Evolutionary conservation across 768 basidiomycete genomes (phyloP).

Genomic region (Fistulinella prunicolor): DNA sequence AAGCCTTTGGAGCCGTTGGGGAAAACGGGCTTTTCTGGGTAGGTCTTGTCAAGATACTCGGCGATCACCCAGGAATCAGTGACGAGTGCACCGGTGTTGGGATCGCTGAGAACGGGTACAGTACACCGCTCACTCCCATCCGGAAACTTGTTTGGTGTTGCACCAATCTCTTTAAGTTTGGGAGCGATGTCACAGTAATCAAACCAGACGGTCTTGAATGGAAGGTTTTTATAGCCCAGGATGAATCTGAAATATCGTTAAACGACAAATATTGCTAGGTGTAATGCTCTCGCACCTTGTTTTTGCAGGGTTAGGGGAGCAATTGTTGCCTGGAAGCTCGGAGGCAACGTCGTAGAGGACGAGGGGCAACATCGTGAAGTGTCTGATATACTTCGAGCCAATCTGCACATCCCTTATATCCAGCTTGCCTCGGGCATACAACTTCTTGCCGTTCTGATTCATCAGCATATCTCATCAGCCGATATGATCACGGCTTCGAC

Average conservation of each 20-base stretch:
- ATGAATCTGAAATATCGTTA: slow-evolving; percentile 23
- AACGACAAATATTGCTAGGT: neutral
- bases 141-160: slow-evolving; percentile 11
- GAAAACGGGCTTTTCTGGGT: slow-evolving; percentile 31
- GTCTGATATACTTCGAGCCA: neutral
- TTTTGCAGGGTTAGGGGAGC: slow-evolving; percentile 39
- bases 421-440: neutral
- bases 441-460: neutral
- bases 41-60: slow-evolving; percentile 35
- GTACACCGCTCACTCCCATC: slow-evolving; percentile 29
- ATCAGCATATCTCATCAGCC: slow-evolving; percentile 7
- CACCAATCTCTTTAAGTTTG: slow-evolving; percentile 26
- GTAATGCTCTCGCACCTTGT: slow-evolving; percentile 26
- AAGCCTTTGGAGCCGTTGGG: slow-evolving; percentile 21
- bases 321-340: slow-evolving; percentile 28
- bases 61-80: slow-evolving; percentile 34
- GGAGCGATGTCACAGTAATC: slow-evolving; percentile 34
- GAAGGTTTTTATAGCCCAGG: slow-evolving; percentile 32
- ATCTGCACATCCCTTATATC: no score
- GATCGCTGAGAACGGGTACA: slow-evolving; percentile 34
- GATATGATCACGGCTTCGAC: no score
- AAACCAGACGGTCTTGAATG: slow-evolving; percentile 34
- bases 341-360: slow-evolving; percentile 38
- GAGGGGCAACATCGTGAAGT: slow-evolving; percentile 23
- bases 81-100: slow-evolving; percentile 25